Conservation (phyloP, 352 stramenopile species). For the Phytophthora chlamydospora region DNA sequence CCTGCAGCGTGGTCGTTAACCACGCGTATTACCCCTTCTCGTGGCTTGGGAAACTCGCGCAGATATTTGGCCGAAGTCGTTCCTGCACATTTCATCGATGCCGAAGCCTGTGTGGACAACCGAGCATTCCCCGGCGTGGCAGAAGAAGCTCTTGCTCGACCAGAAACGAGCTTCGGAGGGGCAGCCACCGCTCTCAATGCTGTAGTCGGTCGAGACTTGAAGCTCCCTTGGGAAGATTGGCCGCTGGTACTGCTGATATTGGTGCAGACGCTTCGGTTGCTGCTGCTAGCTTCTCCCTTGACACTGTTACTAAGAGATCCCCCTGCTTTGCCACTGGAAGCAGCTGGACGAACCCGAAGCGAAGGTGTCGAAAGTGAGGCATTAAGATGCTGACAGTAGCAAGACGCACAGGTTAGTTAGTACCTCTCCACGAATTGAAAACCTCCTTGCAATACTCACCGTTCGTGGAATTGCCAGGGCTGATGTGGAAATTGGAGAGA, state of each 20-base stretch:
- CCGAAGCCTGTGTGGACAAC: background rate
- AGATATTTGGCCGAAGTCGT: conserved; percentile 43
- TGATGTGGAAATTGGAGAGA: conserved; percentile 42
- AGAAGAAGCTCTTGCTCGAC: conserved; percentile 17
- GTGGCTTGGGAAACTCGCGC: conserved; percentile 66
- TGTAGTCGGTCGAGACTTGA: conserved; percentile 24
- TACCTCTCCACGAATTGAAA: no score
- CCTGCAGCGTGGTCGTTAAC: conserved; percentile 26
- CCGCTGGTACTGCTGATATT: conserved; percentile 10
- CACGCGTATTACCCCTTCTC: conserved; percentile 48
- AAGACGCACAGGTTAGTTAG: background rate
- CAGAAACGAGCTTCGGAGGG: conserved; percentile 2
- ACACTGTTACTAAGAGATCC: background rate
- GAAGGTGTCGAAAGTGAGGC: conserved; percentile 45
- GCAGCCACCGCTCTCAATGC: conserved; percentile 15
- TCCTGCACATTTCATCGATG: conserved; percentile 13
- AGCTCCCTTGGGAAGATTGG: background rate
- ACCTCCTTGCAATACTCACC: conserved; percentile 17
- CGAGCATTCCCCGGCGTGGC: conserved; percentile 17
- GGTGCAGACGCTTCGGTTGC: conserved; percentile 9
- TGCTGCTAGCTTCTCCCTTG: background rate
- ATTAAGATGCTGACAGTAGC: conserved; percentile 37
- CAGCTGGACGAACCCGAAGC: conserved; percentile 44
- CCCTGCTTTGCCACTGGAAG: conserved; percentile 9
- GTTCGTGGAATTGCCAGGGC: conserved; percentile 49